A percentile compares a stretch with the other conserved stretches of the same genome.
Evolutionary conservation across 2,329 filamentous ascomycete genomes (phyloP).

Genomic region (Acrocalymma vagum): DNA sequence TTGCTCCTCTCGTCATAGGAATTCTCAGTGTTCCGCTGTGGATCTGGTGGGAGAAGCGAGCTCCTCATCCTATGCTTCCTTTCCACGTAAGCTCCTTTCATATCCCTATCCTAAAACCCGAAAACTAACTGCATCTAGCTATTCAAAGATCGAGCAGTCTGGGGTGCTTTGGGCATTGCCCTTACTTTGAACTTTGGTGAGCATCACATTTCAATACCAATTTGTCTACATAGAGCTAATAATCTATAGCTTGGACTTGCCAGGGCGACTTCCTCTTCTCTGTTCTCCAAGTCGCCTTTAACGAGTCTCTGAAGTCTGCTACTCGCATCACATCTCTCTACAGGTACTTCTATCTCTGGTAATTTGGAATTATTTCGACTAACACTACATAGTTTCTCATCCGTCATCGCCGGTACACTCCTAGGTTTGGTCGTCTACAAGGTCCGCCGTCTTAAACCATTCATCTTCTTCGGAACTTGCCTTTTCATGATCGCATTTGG

Average conservation of each 20-base stretch:
- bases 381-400: too few species aligned
- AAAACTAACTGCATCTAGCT: conserved; percentile 40
- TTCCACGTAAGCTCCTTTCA: conserved; percentile 54
- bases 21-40: conserved; percentile 60
- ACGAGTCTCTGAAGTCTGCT: conserved; percentile 64
- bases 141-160: conserved; percentile 70
- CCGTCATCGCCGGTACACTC: conserved; percentile 65
- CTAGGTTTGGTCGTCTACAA: conserved; percentile 65
- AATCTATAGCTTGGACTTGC: conserved; percentile 60
- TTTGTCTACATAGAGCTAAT: conserved; percentile 2
- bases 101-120: neutral
- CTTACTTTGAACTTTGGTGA: conserved; percentile 26
- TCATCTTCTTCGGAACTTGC: conserved; percentile 67
- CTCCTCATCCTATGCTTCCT: conserved; percentile 63
- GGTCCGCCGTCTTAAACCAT: conserved; percentile 67
- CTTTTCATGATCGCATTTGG: conserved; percentile 73
- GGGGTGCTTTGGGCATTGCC: conserved; percentile 69
- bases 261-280: conserved; percentile 73
- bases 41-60: conserved; percentile 63
- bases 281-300: conserved; percentile 68
- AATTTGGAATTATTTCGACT: too few species aligned
- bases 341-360: too few species aligned
- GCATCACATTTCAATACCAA: neutral
- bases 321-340: conserved; percentile 70
- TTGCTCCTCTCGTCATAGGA: conserved; percentile 61